Evolutionary conservation across 805 yeast species (phyloP).

Genomic region (Yarrowia yakushimensis): DNA sequence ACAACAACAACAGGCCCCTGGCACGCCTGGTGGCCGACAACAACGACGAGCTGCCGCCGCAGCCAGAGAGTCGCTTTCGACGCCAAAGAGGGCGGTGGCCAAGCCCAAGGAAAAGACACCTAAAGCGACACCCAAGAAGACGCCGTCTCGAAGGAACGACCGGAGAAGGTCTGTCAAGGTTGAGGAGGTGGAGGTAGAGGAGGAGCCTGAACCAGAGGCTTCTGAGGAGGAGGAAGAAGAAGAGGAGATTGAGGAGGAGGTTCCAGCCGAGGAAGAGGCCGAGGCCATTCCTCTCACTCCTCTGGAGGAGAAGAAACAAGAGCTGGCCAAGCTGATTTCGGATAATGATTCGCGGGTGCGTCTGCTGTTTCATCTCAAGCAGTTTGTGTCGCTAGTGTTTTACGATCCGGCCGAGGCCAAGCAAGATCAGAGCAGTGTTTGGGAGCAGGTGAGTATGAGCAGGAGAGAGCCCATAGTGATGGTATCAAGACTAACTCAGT

Average conservation of each 20-base stretch:
- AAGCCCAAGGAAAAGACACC: neutral
- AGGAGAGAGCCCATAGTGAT: neutral
- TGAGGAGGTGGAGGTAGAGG: slow-evolving; percentile 16
- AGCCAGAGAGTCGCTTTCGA: neutral
- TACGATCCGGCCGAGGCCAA: slow-evolving; percentile 40
- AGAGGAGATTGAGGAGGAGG: neutral
- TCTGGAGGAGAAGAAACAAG: slow-evolving; percentile 22
- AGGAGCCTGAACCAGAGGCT: neutral
- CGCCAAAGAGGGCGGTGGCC: neutral
- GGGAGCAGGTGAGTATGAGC: slow-evolving; percentile 28
- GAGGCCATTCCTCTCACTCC: neutral
- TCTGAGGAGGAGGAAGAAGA: neutral
- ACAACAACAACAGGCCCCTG: neutral
- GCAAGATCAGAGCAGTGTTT: slow-evolving; percentile 36
- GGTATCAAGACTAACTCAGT: slow-evolving; percentile 31
- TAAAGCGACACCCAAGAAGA: neutral
- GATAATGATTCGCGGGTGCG: slow-evolving; percentile 40
- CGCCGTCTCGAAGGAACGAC: neutral
- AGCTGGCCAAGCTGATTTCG: slow-evolving; percentile 31
- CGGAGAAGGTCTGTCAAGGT: neutral
- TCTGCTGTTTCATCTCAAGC: slow-evolving; percentile 41
- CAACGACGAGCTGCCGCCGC: slow-evolving; percentile 11
- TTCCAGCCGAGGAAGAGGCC: neutral
- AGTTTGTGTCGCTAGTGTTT: slow-evolving; percentile 41
- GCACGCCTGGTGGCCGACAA: neutral